These are phyloP conservation scores for Diaporthe australafricana DNA, from an alignment of 2,329 filamentous ascomycete genomes.

Conservation along the genomic window DNA sequence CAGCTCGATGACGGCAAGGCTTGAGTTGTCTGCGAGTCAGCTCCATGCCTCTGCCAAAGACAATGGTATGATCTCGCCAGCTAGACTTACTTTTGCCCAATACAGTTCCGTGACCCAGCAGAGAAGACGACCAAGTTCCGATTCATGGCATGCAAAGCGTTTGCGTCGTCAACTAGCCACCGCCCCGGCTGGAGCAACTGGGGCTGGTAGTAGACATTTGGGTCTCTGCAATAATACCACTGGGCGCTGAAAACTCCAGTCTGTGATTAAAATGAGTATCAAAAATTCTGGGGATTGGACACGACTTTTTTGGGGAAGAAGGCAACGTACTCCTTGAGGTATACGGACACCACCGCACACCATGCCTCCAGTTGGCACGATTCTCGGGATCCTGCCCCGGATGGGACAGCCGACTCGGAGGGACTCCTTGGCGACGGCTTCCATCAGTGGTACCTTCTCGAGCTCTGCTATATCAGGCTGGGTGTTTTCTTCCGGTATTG, in stretches of 20 bases:
- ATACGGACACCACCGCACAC: background rate
- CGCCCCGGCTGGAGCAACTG: slow-evolving; percentile 3
- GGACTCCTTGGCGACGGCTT: slow-evolving; percentile 4
- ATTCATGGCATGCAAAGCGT: slow-evolving; percentile 15
- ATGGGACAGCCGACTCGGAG: slow-evolving; percentile 6
- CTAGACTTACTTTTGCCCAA: slow-evolving; percentile 5
- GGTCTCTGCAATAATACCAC: slow-evolving; percentile 3
- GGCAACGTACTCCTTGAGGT: background rate
- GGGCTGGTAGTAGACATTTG: background rate
- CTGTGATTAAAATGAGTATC: background rate
- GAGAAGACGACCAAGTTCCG: background rate
- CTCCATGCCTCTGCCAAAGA: background rate
- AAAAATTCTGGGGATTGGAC: too few relatives aligned
- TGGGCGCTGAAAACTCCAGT: background rate
- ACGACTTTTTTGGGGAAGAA: background rate
- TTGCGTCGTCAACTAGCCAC: background rate
- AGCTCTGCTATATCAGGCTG: background rate
- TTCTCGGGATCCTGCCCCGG: background rate
- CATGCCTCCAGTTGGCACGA: background rate
- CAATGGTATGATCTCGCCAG: accelerated
- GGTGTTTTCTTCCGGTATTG: background rate
- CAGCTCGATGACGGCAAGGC: slow-evolving; percentile 4
- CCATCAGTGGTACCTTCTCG: background rate
- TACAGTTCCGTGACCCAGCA: background rate
- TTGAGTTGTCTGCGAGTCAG: background rate